Evolutionary conservation across 352 stramenopile genomes (phyloP), one percentile per base, ranked within the genome.

Genomic region (Plasmopara halstedii): DNA sequence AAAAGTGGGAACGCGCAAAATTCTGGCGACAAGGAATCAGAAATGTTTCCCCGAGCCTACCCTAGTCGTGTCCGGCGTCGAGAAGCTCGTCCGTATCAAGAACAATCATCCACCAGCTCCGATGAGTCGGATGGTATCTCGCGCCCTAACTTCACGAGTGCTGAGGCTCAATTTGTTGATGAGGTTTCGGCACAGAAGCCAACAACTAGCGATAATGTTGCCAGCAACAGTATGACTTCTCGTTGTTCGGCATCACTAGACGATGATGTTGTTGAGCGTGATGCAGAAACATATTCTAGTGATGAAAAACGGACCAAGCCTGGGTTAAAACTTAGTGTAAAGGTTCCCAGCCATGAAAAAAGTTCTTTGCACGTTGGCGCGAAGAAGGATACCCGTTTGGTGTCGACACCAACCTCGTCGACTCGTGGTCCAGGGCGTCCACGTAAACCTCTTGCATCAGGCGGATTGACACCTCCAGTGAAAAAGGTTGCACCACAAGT

Each of bases 101-200:
- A 57, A 26, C 40, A 54, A 35, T 56, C 42, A 11, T 50, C 50
- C 2, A 58, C 37, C 22, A 60, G 48, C 27, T 63, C 44, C 27
- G 47, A 50, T 37, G 42, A 52, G 7, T 56, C 47, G 5, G 26
- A 19, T 27, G 48, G 41, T 34, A 55, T 23, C 15, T 35, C 44
- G 25, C 45, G 40, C 38, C 53, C 35, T 44, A 23, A 39, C 21
- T 25, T 19, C 18, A 27, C 45, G 4, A 57, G 11, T 21, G 27
- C 40, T 45, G 17, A 19, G 36, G 14, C 25, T 18, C 44, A 21
- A 6, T 40, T 43, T 32, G 26, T 41, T 11, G 40, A 52, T 21
- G 23, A 38, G 18, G n/a, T 23, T 10, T 31, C 50, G 33, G 0
- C 36, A 42, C 34, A 19, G 8, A 66, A 58, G 29, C 57, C 32